phyloP scores from a whole-genome alignment of 805 yeast species.

The Teunomyces tritomae region DNA sequence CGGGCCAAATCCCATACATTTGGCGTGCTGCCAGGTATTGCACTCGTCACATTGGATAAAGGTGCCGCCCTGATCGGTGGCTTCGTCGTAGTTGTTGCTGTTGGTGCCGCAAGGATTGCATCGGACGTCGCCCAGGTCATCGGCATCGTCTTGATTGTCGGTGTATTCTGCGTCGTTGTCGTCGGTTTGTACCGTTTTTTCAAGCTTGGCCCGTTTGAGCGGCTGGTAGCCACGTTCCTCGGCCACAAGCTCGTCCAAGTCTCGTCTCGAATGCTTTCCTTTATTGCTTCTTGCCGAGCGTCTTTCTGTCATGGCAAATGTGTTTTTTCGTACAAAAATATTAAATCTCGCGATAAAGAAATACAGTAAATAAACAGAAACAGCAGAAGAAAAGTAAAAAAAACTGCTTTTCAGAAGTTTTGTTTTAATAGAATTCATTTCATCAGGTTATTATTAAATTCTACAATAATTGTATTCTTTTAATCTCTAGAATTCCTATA shows the following conservation, averaged over 20 bases:
- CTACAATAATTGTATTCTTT: background rate
- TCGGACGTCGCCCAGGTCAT: slow-evolving; percentile 42
- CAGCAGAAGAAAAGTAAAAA: too few species aligned
- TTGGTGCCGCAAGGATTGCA: slow-evolving; percentile 64
- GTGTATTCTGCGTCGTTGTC: slow-evolving; percentile 12
- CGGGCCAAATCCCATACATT: slow-evolving; percentile 52
- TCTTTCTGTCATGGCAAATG: slow-evolving; percentile 16
- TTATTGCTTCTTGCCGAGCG: slow-evolving; percentile 38
- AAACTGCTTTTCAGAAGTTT: too few species aligned
- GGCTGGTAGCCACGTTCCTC: slow-evolving; percentile 9
- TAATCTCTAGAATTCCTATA: slow-evolving; percentile 5
- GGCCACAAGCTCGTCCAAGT: slow-evolving; percentile 12
- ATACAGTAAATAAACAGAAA: too few species aligned
- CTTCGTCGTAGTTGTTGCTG: slow-evolving; percentile 56
- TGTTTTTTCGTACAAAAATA: background rate
- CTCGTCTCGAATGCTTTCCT: slow-evolving; percentile 37
- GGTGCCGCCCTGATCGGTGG: slow-evolving; percentile 48
- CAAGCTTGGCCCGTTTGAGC: slow-evolving; percentile 1
- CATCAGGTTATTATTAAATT: too few species aligned
- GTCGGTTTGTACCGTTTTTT: slow-evolving; percentile 4
- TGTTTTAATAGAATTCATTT: too few species aligned
- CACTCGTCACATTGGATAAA: slow-evolving; percentile 70
- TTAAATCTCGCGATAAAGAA: too few species aligned
- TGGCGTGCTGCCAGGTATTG: slow-evolving; percentile 69
- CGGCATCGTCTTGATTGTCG: slow-evolving; percentile 3